phyloP scores from a whole-genome alignment of 768 basidiomycete genomes.

The Kwoniella botswanensis region DNA sequence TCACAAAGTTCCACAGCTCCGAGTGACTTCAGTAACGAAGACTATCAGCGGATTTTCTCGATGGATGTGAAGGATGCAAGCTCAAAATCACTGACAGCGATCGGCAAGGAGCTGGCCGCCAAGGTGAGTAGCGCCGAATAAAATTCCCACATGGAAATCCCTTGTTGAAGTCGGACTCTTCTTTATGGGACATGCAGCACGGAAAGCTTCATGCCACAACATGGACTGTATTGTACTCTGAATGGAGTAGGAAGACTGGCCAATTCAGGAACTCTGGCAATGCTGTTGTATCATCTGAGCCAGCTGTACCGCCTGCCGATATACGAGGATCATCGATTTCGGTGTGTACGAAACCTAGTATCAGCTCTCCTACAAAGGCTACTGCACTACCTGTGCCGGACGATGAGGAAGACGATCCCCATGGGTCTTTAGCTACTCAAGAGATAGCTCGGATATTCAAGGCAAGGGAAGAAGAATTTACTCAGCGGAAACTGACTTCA shows the following conservation, averaged over 20 bases:
- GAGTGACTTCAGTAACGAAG: constrained; percentile 4
- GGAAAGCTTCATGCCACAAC: not conserved
- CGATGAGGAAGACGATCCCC: not conserved
- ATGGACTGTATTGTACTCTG: constrained; percentile 15
- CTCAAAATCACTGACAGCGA: not conserved
- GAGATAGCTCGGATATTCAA: constrained; percentile 6
- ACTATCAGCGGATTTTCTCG: constrained; percentile 5
- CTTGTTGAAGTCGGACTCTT: not conserved
- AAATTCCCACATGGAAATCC: not conserved
- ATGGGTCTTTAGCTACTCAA: not conserved
- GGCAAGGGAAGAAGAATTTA: constrained; percentile 15
- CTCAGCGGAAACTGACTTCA: not conserved
- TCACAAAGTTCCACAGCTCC: not conserved
- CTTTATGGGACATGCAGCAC: not conserved
- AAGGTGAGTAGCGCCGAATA: not conserved
- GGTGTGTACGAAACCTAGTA: constrained; percentile 1
- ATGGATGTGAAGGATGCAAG: not conserved
- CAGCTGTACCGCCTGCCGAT: not conserved
- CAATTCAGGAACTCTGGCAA: constrained; percentile 1
- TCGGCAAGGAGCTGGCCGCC: constrained; percentile 10
- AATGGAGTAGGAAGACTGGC: constrained; percentile 10
- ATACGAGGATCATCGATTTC: not conserved
- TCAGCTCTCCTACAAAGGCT: not conserved
- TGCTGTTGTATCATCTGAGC: not conserved
- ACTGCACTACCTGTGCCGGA: not conserved